Base-by-base conservation (phyloP, 2,329 filamentous ascomycete genomes). In the Phialophora expanda region DNA sequence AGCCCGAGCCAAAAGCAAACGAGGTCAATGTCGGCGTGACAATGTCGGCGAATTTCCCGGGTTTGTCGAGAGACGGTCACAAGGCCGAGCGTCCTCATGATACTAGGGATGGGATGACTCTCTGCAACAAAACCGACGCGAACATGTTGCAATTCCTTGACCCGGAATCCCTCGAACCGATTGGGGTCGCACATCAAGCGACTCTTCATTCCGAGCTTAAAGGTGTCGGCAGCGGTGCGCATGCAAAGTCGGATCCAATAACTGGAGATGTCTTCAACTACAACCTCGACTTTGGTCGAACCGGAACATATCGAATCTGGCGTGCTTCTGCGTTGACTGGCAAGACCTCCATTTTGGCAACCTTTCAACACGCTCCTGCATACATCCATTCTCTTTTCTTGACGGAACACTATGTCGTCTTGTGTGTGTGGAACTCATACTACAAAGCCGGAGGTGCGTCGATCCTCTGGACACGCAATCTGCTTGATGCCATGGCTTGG, bases 341-440 rank as follows among this genome's bases (percentile, higher is more conserved):
- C 0, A 79, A 86, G 62, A 91, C 90, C 0, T 84, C 87, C 0
- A 88, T 95, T 20, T 83, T 96, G 0, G 91, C 91, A 2, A 88
- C 85, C 0, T 85, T 95, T 66, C 76, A 78, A 0, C 76, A 78
- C 3, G 79, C 81, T 2, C 75, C 89, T 0, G 88, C 90, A 0
- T 96, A 95, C 72, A 86, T 96, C n/a, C 92, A 96, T 78, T 94
- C 91, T 8, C 84, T 94, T 72, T 92, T 92, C 72, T 77, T 96
- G 28, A 90, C 90, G 0, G 79, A 86, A 17, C 86, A 88, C 71
- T 90, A 89, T 72, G 86, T 93, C 1, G 79, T 95, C 0, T 79
- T 96, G 4, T 93, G 90, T 73, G 78, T 95, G 0, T 93, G 90
- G 72, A 87, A 86, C 17, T 83, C 89, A 0, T 87, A 89, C 68